Evolutionary conservation across 2,329 filamentous ascomycete genomes (phyloP), one percentile per base, ranked within the genome.

Genomic region (Aspergillus proliferans): DNA sequence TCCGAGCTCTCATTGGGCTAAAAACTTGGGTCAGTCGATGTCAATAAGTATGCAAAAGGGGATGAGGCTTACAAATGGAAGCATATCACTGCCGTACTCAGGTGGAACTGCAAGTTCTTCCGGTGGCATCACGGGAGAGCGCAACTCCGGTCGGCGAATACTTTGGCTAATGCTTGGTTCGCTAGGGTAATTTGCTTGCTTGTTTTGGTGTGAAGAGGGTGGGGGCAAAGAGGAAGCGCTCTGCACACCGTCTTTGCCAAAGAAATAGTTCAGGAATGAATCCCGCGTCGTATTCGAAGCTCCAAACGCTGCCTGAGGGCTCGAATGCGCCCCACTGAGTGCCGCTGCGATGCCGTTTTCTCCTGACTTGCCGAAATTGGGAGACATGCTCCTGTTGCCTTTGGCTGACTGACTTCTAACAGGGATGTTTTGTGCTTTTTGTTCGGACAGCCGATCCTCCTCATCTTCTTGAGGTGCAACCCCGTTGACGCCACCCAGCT

Each of bases 261-360:
- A 98, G 73, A 98, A 98, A 71, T 98, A 98, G 71, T 92, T 97
- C 53, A 98, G 71, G 76, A 98, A 98, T 0, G 90, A 94, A 71
- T 98, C 93, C 53, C 85, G 82, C 38, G 88, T 82, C 52, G 75
- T 80, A 49, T 84, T 84, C 45, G 79, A 67, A 4, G 75, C 76
- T 55, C 81, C 81, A 54, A 86, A 79, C 47, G 79, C 77, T 24
- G 82, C 77, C 9, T 84, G 83, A 40, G 85, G 85, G 28, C 73
- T 73, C 33, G 82, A 76, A 47, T 85, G 77, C 49, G 70, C 69
- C 9, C 85, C 85, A 58, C 89, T 90, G 60, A 90, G 71, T 9
- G 84, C 79, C 28, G 83, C 78, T 33, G 82, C 75, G 53, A 90
- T 78, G 43, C 84, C 84, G 60, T 85, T 85, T 61, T 89, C 82